phyloP scores from a whole-genome alignment of 805 yeast species.

The Yarrowia sp. region DNA sequence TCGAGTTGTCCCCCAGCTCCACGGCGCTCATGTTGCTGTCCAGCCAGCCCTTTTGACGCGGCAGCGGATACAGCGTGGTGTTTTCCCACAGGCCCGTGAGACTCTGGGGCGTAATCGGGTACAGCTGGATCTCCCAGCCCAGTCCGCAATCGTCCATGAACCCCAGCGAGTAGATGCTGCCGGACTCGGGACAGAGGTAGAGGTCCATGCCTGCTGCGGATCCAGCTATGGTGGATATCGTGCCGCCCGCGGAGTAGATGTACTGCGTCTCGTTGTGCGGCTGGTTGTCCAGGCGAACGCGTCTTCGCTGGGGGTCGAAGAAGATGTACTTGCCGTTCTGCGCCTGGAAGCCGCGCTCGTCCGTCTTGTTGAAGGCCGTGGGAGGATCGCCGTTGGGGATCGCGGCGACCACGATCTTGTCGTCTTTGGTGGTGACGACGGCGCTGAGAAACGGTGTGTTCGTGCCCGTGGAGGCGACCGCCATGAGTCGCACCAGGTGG shows the following conservation, averaged over 20 bases:
- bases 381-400: slow-evolving; percentile 21
- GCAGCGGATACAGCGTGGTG: not conserved
- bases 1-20: not conserved
- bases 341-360: not conserved
- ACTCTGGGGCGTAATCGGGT: not conserved
- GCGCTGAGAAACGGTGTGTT: not conserved
- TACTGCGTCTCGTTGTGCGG: slow-evolving; percentile 14
- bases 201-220: not conserved
- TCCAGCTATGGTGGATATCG: not conserved
- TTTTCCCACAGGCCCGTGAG: slow-evolving; percentile 11
- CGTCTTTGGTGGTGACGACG: not conserved
- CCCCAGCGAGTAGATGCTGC: not conserved
- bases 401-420: slow-evolving; percentile 1
- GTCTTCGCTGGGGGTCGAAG: not conserved
- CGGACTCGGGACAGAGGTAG: not conserved
- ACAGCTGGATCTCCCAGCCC: not conserved
- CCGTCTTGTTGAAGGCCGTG: slow-evolving; percentile 12
- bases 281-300: not conserved
- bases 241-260: not conserved
- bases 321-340: slow-evolving; percentile 9
- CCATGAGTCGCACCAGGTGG: slow-evolving; percentile 23
- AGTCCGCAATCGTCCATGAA: too few species aligned
- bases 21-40: too few species aligned
- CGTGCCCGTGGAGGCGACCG: not conserved
- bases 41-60: not conserved